Evolutionary conservation across 1,284 basidiomycete species (phyloP).

Genomic region (Cryptococcus sp.): DNA sequence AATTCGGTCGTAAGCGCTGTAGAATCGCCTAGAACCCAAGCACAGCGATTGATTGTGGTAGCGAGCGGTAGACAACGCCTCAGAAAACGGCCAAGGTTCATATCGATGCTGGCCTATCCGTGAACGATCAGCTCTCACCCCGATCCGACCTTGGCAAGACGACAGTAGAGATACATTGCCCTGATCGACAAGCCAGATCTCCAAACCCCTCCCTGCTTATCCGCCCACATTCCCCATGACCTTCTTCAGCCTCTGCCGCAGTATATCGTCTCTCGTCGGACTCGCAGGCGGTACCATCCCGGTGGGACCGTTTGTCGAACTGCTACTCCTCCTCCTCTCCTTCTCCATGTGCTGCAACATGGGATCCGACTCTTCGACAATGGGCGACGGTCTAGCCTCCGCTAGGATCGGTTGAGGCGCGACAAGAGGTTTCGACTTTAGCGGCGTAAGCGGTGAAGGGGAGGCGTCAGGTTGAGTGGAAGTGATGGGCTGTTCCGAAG

Average conservation of each 20-base stretch:
- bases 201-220: not conserved
- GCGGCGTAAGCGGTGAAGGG: not conserved
- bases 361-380: not conserved
- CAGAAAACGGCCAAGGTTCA: too few species aligned
- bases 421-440: conserved; percentile 1
- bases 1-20: too few species aligned
- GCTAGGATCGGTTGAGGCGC: conserved; percentile 1
- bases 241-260: conserved; percentile 44
- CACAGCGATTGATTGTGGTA: too few species aligned
- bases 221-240: conserved; percentile 36
- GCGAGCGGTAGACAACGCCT: too few species aligned
- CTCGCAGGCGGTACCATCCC: conserved; percentile 6
- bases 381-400: not conserved
- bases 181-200: too few species aligned
- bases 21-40: too few species aligned
- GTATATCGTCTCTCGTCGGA: conserved; percentile 34
- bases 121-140: too few species aligned
- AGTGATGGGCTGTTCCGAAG: conserved; percentile 4
- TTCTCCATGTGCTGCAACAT: conserved; percentile 1
- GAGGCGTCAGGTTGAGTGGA: not conserved
- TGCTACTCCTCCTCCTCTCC: not conserved
- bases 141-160: not conserved
- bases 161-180: not conserved
- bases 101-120: too few species aligned
- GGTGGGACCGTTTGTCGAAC: not conserved